Evolutionary conservation across 306 rosid species (phyloP).

Genomic region (Cucumis cinereus): DNA sequence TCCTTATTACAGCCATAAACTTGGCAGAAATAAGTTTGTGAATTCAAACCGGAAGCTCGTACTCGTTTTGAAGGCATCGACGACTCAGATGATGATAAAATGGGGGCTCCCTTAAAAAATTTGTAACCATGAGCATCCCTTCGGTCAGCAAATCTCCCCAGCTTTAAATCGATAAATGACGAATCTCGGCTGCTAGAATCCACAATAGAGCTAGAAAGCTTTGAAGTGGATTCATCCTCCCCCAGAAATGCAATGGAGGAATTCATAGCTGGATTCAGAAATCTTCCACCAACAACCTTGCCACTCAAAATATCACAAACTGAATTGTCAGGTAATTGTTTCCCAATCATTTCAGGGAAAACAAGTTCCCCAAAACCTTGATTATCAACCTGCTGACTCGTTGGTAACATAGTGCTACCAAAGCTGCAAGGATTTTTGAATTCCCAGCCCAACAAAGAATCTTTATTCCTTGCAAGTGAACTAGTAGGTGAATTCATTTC

Average conservation of each 20-base stretch:
- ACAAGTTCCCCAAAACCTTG: slow-evolving; percentile 53
- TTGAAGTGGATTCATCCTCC: slow-evolving; percentile 42
- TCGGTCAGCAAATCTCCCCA: slow-evolving; percentile 50
- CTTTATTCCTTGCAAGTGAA: slow-evolving; percentile 32
- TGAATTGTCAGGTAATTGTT: slow-evolving; percentile 28
- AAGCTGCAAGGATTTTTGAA: slow-evolving; percentile 39
- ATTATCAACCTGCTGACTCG: slow-evolving; percentile 32
- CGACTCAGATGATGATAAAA: slow-evolving; percentile 52
- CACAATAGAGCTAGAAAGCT: slow-evolving; percentile 38
- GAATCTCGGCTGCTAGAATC: slow-evolving; percentile 44
- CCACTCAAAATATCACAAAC: slow-evolving; percentile 21
- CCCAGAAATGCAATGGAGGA: slow-evolving; percentile 22
- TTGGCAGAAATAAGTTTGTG: slow-evolving; percentile 56
- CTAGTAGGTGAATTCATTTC: slow-evolving; percentile 31
- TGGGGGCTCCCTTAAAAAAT: slow-evolving; percentile 28
- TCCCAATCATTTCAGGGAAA: slow-evolving; percentile 40
- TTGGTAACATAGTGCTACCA: slow-evolving; percentile 27
- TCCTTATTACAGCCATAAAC: slow-evolving; percentile 86
- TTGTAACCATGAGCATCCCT: slow-evolving; percentile 22
- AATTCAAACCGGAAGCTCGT: slow-evolving; percentile 30
- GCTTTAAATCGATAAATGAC: slow-evolving; percentile 65
- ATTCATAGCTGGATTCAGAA: slow-evolving; percentile 15
- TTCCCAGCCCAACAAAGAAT: slow-evolving; percentile 47
- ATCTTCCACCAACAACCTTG: slow-evolving; percentile 22
- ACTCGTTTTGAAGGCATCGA: slow-evolving; percentile 49